Evolutionary conservation across 2,329 filamentous ascomycete species (phyloP).

Genomic region (Daldinia sp.): DNA sequence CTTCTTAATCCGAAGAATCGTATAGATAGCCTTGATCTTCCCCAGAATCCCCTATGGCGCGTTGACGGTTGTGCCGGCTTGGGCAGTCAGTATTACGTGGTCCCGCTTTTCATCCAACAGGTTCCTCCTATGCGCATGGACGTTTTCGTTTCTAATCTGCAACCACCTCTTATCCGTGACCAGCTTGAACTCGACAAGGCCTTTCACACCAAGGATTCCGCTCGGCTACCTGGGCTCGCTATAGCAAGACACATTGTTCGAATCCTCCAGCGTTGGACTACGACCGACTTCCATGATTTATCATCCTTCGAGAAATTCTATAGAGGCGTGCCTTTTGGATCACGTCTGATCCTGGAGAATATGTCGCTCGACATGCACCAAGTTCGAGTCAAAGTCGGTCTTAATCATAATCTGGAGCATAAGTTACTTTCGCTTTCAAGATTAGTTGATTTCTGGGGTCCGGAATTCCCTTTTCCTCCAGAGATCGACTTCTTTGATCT

Average conservation of each 20-base stretch:
- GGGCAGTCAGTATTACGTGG: constrained; percentile 65
- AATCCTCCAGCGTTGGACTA: constrained; percentile 62
- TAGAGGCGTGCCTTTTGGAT: constrained; percentile 62
- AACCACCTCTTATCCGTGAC: constrained; percentile 52
- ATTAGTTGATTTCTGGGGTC: constrained; percentile 56
- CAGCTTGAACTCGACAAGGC: constrained; percentile 60
- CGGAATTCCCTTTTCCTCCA: constrained; percentile 53
- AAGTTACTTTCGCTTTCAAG: constrained; percentile 57
- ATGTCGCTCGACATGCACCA: constrained; percentile 57
- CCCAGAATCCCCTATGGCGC: constrained; percentile 59
- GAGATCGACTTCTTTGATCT: constrained; percentile 59
- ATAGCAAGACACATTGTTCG: constrained; percentile 63
- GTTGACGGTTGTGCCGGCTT: constrained; percentile 66
- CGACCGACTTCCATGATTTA: constrained; percentile 44
- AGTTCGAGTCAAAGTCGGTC: constrained; percentile 57
- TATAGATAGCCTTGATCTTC: constrained; percentile 62
- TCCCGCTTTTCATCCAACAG: constrained; percentile 59
- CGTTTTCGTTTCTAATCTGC: constrained; percentile 64
- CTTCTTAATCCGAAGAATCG: constrained; percentile 67
- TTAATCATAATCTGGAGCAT: constrained; percentile 61
- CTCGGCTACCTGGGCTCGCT: constrained; percentile 57
- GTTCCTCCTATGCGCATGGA: constrained; percentile 64
- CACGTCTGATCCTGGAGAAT: constrained; percentile 62
- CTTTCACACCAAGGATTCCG: constrained; percentile 63
- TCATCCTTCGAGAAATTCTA: constrained; percentile 51